Conservation (phyloP, 2,329 filamentous ascomycete genomes). For the Elsinoe batatas region DNA sequence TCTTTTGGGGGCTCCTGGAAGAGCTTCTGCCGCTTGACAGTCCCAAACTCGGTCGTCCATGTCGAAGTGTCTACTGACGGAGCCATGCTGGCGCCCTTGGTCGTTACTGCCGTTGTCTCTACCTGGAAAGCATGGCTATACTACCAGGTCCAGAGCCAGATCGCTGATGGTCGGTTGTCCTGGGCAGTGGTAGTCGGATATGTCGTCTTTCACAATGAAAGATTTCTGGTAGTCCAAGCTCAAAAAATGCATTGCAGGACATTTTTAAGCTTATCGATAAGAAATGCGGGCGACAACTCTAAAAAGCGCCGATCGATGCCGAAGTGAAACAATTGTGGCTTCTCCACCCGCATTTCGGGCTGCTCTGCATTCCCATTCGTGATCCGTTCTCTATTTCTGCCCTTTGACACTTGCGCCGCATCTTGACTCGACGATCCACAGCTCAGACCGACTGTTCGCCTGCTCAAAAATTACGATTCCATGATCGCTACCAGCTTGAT, state of each 20-base stretch:
- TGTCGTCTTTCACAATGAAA: background rate
- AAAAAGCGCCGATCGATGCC: slow-evolving; percentile 1
- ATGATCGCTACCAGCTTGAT: background rate
- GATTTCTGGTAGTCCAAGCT: slow-evolving; percentile 9
- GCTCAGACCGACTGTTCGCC: background rate
- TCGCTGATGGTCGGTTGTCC: too few relatives aligned
- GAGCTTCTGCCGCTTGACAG: slow-evolving; percentile 72
- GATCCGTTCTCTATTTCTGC: background rate
- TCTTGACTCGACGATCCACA: slow-evolving; percentile 6
- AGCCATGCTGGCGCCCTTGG: slow-evolving; percentile 22
- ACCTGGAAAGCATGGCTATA: background rate
- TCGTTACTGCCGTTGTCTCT: background rate
- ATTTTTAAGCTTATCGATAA: slow-evolving; percentile 13
- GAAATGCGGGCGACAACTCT: background rate
- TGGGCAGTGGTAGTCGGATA: too few relatives aligned
- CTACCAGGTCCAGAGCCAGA: too few relatives aligned
- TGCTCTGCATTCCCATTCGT: background rate
- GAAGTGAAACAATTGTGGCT: slow-evolving; percentile 9
- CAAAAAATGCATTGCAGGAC: slow-evolving; percentile 2
- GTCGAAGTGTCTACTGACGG: slow-evolving; percentile 47
- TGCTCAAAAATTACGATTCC: background rate
- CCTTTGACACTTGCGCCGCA: slow-evolving; percentile 7
- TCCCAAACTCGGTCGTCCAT: slow-evolving; percentile 83
- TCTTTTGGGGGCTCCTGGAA: slow-evolving; percentile 84
- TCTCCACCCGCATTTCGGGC: background rate